Conservation (phyloP, 441 rosid genomes). For the Adansonia gregorii region DNA sequence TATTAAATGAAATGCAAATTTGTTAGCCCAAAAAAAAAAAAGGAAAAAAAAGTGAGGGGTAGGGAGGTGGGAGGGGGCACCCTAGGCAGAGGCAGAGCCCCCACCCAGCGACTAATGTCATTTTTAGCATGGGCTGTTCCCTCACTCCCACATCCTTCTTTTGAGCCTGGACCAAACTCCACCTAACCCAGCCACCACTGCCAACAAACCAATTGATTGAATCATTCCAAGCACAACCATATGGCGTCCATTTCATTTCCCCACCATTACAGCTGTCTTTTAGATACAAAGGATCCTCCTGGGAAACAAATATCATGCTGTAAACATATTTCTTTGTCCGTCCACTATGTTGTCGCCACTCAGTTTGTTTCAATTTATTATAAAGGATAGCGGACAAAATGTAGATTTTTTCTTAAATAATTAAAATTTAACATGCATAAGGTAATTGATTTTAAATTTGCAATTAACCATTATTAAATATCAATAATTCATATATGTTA, state of each 20-base stretch:
- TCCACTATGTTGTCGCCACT: too few relatives aligned
- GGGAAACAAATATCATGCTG: slow-evolving; percentile 45
- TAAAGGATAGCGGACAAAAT: too few relatives aligned
- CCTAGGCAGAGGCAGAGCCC: slow-evolving; percentile 22
- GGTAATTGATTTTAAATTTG: too few relatives aligned
- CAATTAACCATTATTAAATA: too few relatives aligned
- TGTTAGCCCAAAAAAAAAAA: not conserved
- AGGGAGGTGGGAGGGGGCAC: slow-evolving; percentile 26
- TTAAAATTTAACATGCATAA: too few relatives aligned
- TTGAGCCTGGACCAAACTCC: slow-evolving; percentile 31
- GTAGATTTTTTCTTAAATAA: too few relatives aligned
- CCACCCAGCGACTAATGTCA: slow-evolving; percentile 11
- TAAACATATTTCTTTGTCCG: too few relatives aligned
- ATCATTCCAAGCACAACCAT: slow-evolving; percentile 27
- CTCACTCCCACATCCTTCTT: slow-evolving; percentile 46
- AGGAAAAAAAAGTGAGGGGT: not conserved
- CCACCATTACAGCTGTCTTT: slow-evolving; percentile 50
- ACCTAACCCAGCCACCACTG: slow-evolving; percentile 33
- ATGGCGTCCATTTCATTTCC: slow-evolving; percentile 33
- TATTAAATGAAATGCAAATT: slow-evolving; percentile 16
- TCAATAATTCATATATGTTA: too few relatives aligned
- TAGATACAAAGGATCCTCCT: slow-evolving; percentile 43
- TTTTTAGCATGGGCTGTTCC: slow-evolving; percentile 52
- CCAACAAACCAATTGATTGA: not conserved
- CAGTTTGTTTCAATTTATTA: too few relatives aligned